Evolutionary conservation across 139 green algal species (phyloP).

Genomic region (Chlorella sp.): DNA sequence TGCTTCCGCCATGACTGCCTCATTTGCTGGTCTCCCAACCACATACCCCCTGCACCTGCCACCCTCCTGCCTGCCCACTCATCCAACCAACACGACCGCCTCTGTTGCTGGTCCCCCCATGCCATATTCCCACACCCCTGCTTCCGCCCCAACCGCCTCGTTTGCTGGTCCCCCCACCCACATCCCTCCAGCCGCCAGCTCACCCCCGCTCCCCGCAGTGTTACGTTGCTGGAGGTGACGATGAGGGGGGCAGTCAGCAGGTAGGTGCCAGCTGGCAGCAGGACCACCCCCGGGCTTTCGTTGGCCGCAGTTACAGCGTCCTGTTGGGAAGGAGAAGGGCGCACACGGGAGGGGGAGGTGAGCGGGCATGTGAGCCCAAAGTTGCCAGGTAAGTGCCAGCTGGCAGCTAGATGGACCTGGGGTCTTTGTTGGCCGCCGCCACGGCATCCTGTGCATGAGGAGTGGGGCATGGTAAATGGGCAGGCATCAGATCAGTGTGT

Average conservation of each 20-base stretch:
- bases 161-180: no score
- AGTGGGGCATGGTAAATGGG: background rate
- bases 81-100: no score
- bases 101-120: no score
- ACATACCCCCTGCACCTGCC: no score
- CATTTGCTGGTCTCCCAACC: no score
- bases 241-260: constrained; percentile 1
- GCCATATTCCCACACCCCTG: no score
- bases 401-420: no score
- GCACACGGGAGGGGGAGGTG: background rate
- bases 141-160: no score
- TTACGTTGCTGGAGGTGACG: constrained; percentile 8
- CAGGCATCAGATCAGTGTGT: background rate
- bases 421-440: background rate
- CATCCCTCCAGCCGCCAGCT: background rate
- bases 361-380: background rate
- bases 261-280: constrained; percentile 19
- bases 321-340: background rate
- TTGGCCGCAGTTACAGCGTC: constrained; percentile 4
- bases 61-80: no score
- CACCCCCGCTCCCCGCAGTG: constrained; percentile 23
- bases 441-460: background rate
- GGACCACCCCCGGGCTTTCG: background rate
- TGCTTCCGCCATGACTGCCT: no score
- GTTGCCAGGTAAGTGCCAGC: background rate